Base-by-base conservation (phyloP, 345 rosid genomes). In the thale cress (Arabidopsis thaliana) region DNA sequence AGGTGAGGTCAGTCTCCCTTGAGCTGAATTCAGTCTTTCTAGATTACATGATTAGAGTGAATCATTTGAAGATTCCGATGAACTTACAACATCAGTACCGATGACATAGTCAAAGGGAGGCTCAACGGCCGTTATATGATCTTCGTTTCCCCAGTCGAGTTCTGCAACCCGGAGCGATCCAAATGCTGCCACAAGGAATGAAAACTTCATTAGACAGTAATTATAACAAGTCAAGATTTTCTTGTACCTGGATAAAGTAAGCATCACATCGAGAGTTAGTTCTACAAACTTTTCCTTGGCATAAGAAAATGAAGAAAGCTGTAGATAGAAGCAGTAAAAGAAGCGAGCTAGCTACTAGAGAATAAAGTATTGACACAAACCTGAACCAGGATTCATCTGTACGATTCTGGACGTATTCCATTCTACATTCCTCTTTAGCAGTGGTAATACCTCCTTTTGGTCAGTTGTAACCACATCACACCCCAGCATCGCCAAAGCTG, bases 401-500 rank as follows among this genome's bases (percentile, higher is more conserved):
- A 79, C 65, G 82, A 93, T 84, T 73, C 84, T 83, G 33, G 94
- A 87, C 32, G 87, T 82, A 74, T 91, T 93, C 74, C 94, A 89
- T 59, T 91, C 94, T 32, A 86, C 87, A 56, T 93, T 93, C 82
- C 97, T 90, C 72, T 64, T 84, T 58, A 93, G 78, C 80, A 91
- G 69, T 34, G 93, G 93, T 79, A 93, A 78, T 65, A 93, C 96
- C 80, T 89, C 93, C 4, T 67, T 75, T 64, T 93, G 98, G 75
- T 93, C 98, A 30, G 97, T 93, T 57, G 97, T 65, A 73, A 91
- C 78, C 36, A 93, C 96, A 71, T 87, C 82, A 77, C 98, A 89
- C 50, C 98, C 98, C 52, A 93, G 82, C 83, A 93, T 81, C 36
- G 97, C 97, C 97, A 93, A 82, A 69, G 94, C 98, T 93, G 81